Conservation (phyloP, 1,284 basidiomycete genomes). For the Ceratobasidium theobromae region DNA sequence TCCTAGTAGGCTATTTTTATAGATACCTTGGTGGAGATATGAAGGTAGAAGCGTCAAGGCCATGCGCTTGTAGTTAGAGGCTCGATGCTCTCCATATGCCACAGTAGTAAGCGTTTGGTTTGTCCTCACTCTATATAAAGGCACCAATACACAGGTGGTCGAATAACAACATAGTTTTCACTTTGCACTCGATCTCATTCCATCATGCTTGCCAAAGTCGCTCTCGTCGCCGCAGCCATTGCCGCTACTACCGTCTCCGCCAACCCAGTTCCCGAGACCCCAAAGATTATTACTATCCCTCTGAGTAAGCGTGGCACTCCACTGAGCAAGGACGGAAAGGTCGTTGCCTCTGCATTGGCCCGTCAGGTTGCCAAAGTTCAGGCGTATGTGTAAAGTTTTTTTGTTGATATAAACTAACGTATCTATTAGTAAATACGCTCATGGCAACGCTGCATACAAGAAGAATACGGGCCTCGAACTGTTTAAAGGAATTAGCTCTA, state of each 20-base stretch:
- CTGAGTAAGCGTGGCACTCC: neutral
- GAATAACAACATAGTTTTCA: too few species aligned
- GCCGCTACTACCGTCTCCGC: neutral
- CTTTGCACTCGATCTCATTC: neutral
- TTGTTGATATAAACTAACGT: neutral
- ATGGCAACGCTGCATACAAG: conserved; percentile 25
- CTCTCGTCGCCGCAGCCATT: neutral
- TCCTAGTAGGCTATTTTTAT: too few species aligned
- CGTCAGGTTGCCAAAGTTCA: neutral
- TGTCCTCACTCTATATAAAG: too few species aligned
- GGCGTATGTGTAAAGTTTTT: neutral
- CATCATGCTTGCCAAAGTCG: neutral
- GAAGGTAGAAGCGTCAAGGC: too few species aligned
- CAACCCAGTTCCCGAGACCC: neutral
- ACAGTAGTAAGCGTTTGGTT: too few species aligned
- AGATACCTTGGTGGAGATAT: too few species aligned
- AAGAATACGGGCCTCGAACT: neutral
- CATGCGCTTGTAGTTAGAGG: too few species aligned
- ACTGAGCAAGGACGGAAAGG: neutral
- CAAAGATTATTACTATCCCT: neutral
- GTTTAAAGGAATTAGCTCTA: neutral
- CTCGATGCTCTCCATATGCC: too few species aligned
- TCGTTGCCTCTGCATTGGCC: neutral
- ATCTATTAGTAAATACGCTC: conserved; percentile 8
- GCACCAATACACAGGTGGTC: too few species aligned